These are phyloP conservation scores for Zygosaccharomyces lentus DNA, from an alignment of 805 yeast genomes.

Conservation along the genomic window DNA sequence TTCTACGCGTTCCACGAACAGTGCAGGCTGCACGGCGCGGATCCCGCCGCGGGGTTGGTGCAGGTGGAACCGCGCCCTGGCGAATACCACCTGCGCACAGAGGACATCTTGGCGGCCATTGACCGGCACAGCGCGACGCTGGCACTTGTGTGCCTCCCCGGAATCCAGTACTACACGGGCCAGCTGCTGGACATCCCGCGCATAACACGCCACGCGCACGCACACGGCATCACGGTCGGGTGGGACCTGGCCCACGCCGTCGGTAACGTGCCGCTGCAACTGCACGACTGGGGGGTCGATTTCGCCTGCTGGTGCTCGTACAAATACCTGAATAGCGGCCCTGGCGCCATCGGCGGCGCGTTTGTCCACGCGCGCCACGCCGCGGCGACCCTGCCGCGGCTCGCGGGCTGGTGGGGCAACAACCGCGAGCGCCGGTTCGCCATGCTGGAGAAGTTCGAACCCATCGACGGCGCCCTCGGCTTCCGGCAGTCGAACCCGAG, in stretches of 20 bases:
- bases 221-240: constrained; percentile 56
- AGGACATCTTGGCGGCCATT: constrained; percentile 55
- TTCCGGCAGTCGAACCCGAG: constrained; percentile 89
- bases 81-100: constrained; percentile 54
- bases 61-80: constrained; percentile 59
- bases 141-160: constrained; percentile 77
- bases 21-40: constrained; percentile 55
- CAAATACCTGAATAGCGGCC: constrained; percentile 87
- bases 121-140: constrained; percentile 54
- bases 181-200: constrained; percentile 70
- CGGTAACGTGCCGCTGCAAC: constrained; percentile 71
- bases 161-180: constrained; percentile 90
- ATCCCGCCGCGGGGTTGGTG: constrained; percentile 53
- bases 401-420: constrained; percentile 99
- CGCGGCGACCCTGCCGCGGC: constrained; percentile 49
- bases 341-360: constrained; percentile 88
- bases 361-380: constrained; percentile 59
- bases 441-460: constrained; percentile 75
- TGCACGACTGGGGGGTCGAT: constrained; percentile 89
- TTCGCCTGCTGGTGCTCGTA: constrained; percentile 95
- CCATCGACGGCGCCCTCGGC: constrained; percentile 81
- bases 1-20: constrained; percentile 79
- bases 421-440: constrained; percentile 62
- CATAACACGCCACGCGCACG: constrained; percentile 65
- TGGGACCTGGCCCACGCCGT: constrained; percentile 97